phyloP scores from a whole-genome alignment of 1,139 yeast genomes.

The Pichia sp. region DNA sequence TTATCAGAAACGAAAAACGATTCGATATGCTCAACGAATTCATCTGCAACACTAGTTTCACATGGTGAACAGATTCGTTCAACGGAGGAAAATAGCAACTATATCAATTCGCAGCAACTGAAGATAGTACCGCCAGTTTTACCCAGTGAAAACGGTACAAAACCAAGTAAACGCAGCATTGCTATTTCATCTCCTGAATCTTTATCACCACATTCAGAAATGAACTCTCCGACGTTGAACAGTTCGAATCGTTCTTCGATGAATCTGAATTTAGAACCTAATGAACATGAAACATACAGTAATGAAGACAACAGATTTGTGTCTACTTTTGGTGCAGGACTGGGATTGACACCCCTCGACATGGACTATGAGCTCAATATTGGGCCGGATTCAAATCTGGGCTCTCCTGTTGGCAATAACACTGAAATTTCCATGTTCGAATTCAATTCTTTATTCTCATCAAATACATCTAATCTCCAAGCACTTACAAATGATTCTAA shows the following conservation, averaged over 20 bases:
- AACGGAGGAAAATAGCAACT: too few relatives aligned
- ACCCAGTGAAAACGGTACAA: conserved; percentile 3
- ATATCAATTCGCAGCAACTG: too few relatives aligned
- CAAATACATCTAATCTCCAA: too few relatives aligned
- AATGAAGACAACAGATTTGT: too few relatives aligned
- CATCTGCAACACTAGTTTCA: not conserved
- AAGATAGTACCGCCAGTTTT: conserved; percentile 1
- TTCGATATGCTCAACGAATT: not conserved
- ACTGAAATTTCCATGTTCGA: conserved; percentile 12
- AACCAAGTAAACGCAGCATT: not conserved
- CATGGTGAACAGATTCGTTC: not conserved
- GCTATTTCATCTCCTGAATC: conserved; percentile 18
- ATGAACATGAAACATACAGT: too few relatives aligned
- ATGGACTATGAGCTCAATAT: too few relatives aligned
- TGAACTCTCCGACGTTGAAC: conserved; percentile 11
- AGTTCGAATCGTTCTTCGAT: not conserved
- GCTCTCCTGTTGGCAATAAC: conserved; percentile 6
- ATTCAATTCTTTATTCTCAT: conserved; percentile 5
- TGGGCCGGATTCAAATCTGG: conserved; percentile 7
- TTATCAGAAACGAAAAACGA: not conserved
- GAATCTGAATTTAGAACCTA: too few relatives aligned
- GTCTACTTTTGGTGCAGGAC: too few relatives aligned
- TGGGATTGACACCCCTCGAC: too few relatives aligned
- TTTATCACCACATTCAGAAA: conserved; percentile 16
- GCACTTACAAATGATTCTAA: too few relatives aligned